A percentile compares a stretch with the other conserved stretches of the same genome.
These are phyloP conservation scores for Heterobasidion irregulare DNA, from an alignment of 1,284 basidiomycete species.

Conservation along the genomic window DNA sequence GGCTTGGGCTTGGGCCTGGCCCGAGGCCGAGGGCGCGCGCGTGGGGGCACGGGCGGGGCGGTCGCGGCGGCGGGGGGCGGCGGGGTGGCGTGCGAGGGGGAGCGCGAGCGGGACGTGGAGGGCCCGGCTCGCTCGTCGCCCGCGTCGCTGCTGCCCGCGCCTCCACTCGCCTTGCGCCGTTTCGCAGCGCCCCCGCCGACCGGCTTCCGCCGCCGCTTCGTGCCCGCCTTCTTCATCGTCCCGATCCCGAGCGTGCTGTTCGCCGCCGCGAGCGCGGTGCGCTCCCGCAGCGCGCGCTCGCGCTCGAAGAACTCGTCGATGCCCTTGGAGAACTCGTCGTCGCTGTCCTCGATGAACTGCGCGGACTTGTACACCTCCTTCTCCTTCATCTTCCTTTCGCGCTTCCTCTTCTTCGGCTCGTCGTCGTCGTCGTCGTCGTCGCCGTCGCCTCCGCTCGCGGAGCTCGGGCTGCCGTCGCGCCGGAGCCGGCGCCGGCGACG, in stretches of 20 bases:
- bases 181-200: conserved; percentile 15
- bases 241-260: conserved; percentile 29
- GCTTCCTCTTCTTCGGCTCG: conserved; percentile 33
- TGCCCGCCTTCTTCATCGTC: conserved; percentile 59
- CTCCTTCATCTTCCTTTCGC: conserved; percentile 55
- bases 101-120: no score
- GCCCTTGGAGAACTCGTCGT: conserved; percentile 64
- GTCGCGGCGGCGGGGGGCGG: no score
- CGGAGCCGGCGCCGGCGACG: conserved; percentile 30
- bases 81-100: no score
- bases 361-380: conserved; percentile 77
- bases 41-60: no score
- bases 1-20: neutral
- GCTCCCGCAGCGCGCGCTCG: conserved; percentile 51
- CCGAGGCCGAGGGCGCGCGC: no score
- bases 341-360: conserved; percentile 86
- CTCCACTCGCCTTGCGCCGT: conserved; percentile 4
- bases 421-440: conserved; percentile 34
- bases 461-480: conserved; percentile 34
- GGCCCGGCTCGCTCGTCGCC: no score
- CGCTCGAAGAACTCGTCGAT: conserved; percentile 74
- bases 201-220: conserved; percentile 51
- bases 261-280: conserved; percentile 39
- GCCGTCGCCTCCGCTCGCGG: conserved; percentile 19
- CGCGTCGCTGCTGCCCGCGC: no score